Base-by-base conservation (phyloP, 2,329 filamentous ascomycete genomes). In the Aquanectria penicillioides region DNA sequence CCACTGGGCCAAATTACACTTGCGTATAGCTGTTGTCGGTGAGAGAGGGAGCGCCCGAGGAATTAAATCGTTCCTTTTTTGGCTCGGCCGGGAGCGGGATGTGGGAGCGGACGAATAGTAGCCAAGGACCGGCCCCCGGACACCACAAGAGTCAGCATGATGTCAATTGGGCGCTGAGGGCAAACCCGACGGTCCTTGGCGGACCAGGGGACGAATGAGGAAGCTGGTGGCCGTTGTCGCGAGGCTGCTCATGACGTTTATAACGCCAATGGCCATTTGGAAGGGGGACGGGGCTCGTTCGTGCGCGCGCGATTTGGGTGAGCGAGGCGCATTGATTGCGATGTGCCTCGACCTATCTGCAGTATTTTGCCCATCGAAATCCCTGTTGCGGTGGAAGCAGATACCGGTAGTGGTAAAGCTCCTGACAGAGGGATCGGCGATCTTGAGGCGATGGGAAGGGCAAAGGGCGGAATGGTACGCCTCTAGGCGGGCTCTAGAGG, bases 141-240 rank as follows among this genome's bases (percentile, higher is more conserved):
- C 44, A 50, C 41, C 44, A 33, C 29, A 25, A 22, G 47, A 64
- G 58, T 59, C 63, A 66, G 55, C 59, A 63, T 69, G 67, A 69
- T 67, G 59, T 68, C 65, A 69, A 65, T 57, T 54, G 55, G 59
- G 58, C 43, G 59, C 59, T 41, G 59, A 61, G 59, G 34, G 59
- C 58, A 59, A 49, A 64, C 59, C 43, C 29, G 49, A 23, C 50
- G 37, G 38, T 49, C 13, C 58, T 66, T 64, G 64, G 62, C 57
- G 48, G 34, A 29, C 33, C 44, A 40, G 51, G 52, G 20, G 50
- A 54, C 63, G 64, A 69, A 62, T 65, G 59, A 64, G 63, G 49
- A 64, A 61, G 52, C 50, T 53, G 40, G 50, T 52, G 41, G 40
- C 47, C 57, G 57, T 51, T 50, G 59, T 34, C 44, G 48, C 28